These are phyloP conservation scores for Puccinia triticina DNA, from an alignment of 1,284 basidiomycete genomes.

Conservation along the genomic window DNA sequence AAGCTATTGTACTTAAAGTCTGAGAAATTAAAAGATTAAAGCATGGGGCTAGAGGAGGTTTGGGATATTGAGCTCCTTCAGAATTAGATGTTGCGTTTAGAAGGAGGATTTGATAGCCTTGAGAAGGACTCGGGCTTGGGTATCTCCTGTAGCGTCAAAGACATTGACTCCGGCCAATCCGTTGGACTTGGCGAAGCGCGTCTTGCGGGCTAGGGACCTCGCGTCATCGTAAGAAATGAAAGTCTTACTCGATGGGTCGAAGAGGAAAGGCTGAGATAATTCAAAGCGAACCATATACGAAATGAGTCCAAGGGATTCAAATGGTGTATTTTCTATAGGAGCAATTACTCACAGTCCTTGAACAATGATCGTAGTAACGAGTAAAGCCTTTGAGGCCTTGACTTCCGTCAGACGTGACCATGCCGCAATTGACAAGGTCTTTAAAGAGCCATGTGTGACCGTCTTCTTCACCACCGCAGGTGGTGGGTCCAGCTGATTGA, in stretches of 20 bases:
- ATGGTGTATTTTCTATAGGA: too few species aligned
- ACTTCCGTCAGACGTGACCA: constrained; percentile 11
- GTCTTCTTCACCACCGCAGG: constrained; percentile 28
- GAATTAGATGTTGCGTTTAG: not conserved
- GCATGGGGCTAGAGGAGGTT: too few species aligned
- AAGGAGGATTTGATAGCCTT: constrained; percentile 43
- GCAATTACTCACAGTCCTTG: constrained; percentile 33
- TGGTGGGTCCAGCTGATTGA: not conserved
- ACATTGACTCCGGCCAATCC: constrained; percentile 49
- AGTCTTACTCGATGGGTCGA: constrained; percentile 30
- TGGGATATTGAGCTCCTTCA: too few species aligned
- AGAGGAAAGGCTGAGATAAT: constrained; percentile 42
- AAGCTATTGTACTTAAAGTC: too few species aligned
- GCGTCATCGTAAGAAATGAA: constrained; percentile 50
- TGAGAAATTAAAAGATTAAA: too few species aligned
- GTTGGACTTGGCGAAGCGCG: constrained; percentile 16
- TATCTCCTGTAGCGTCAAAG: constrained; percentile 51
- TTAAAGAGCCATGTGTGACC: constrained; percentile 33
- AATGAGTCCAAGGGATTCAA: not conserved
- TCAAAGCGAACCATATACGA: not conserved
- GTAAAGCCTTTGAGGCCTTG: constrained; percentile 46
- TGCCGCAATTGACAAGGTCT: constrained; percentile 37
- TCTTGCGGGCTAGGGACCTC: constrained; percentile 38
- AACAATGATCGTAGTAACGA: constrained; percentile 47
- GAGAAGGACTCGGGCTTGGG: constrained; percentile 32